These are phyloP conservation scores for Fomitopsis betulina DNA, from an alignment of 1,284 basidiomycete species.

Conservation along the genomic window DNA sequence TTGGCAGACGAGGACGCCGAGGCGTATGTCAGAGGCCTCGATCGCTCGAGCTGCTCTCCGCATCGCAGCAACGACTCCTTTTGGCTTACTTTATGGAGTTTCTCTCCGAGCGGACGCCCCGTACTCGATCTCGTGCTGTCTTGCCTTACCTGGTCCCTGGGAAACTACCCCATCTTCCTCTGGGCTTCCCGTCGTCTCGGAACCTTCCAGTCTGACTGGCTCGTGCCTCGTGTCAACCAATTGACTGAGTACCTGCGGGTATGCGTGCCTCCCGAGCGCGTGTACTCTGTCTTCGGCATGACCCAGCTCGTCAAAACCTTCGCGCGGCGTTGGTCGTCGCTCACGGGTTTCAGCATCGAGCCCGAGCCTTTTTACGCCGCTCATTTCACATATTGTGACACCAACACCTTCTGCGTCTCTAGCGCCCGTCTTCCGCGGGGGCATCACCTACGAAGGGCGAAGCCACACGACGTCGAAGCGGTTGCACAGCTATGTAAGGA, in stretches of 20 bases:
- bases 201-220: slow-evolving; percentile 29
- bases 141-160: slow-evolving; percentile 39
- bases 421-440: slow-evolving; percentile 22
- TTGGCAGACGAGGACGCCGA: slow-evolving; percentile 30
- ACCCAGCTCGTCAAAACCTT: slow-evolving; percentile 35
- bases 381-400: slow-evolving; percentile 36
- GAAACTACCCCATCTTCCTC: slow-evolving; percentile 49
- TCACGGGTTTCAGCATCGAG: slow-evolving; percentile 30
- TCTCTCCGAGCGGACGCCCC: slow-evolving; percentile 23
- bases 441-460: slow-evolving; percentile 32
- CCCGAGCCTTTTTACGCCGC: slow-evolving; percentile 42
- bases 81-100: slow-evolving; percentile 51
- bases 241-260: slow-evolving; percentile 33
- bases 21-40: slow-evolving; percentile 19
- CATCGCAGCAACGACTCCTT: slow-evolving; percentile 27
- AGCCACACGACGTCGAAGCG: slow-evolving; percentile 27
- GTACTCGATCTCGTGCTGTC: slow-evolving; percentile 43
- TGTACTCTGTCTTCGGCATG: slow-evolving; percentile 44
- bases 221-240: slow-evolving; percentile 30
- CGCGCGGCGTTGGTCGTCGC: slow-evolving; percentile 31
- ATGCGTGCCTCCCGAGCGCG: slow-evolving; percentile 37
- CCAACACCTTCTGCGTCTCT: slow-evolving; percentile 27
- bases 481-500: slow-evolving; percentile 42
- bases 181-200: slow-evolving; percentile 36
- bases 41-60: slow-evolving; percentile 16